Evolutionary conservation across 192 early-diverging fungal species (phyloP).

Genomic region (Mortierella hygrophila): DNA sequence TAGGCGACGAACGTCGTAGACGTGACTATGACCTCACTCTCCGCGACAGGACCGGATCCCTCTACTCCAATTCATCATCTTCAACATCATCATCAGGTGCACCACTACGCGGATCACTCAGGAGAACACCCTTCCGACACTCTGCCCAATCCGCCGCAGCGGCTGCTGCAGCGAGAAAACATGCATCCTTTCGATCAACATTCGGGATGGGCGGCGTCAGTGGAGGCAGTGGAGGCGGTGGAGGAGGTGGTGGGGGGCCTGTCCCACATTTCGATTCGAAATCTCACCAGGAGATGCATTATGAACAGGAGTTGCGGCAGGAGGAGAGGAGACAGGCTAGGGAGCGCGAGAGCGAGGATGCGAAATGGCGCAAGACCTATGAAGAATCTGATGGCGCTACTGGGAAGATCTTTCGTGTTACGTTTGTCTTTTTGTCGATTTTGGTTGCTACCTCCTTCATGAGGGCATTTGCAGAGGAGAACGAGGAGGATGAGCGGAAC

Average conservation of each 20-base stretch:
- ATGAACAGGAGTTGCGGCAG: constrained; percentile 33
- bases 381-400: constrained; percentile 24
- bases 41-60: constrained; percentile 22
- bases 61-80: constrained; percentile 14
- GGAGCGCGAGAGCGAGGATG: constrained; percentile 22
- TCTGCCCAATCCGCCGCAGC: constrained; percentile 47
- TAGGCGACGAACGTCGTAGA: constrained; percentile 78
- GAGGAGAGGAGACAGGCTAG: constrained; percentile 36
- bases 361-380: neutral
- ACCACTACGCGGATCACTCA: constrained; percentile 26
- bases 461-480: constrained; percentile 39
- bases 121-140: constrained; percentile 46
- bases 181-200: constrained; percentile 17
- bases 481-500: neutral
- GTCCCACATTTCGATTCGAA: constrained; percentile 47
- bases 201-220: constrained; percentile 3
- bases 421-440: constrained; percentile 22
- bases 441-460: constrained; percentile 19
- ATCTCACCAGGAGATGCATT: constrained; percentile 54
- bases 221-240: neutral
- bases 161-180: constrained; percentile 26
- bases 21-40: constrained; percentile 82
- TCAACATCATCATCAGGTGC: constrained; percentile 6
- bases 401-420: constrained; percentile 13
- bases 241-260: neutral